A percentile compares a stretch with the other conserved stretches of the same genome.
These are phyloP conservation scores for Epichloe typhina DNA, from an alignment of 2,329 filamentous ascomycete genomes.

Conservation along the genomic window DNA sequence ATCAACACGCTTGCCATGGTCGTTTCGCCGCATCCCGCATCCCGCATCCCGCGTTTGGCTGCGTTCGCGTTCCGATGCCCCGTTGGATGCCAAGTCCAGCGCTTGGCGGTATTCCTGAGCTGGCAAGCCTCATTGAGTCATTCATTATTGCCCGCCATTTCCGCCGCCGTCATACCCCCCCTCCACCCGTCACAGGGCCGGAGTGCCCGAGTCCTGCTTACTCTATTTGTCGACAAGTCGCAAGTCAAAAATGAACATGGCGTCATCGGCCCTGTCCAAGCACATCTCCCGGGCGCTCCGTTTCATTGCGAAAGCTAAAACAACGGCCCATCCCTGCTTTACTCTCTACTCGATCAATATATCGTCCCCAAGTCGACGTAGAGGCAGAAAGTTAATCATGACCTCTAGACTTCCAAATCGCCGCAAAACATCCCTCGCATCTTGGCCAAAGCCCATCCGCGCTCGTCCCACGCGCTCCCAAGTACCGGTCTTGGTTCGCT, in stretches of 20 bases:
- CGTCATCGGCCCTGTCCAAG: not conserved
- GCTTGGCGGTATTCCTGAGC: not conserved
- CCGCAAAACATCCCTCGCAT: slow-evolving; percentile 19
- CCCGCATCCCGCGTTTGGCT: not conserved
- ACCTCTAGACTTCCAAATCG: slow-evolving; percentile 18
- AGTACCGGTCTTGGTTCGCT: slow-evolving; percentile 11
- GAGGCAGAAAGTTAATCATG: slow-evolving; percentile 19
- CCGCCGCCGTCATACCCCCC: no score
- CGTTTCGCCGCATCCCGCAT: not conserved
- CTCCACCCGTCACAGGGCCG: no score
- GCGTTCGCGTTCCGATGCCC: not conserved
- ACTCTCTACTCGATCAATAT: slow-evolving; percentile 18
- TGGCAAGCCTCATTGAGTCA: not conserved
- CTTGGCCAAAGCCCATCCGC: slow-evolving; percentile 21
- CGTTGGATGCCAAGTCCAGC: not conserved
- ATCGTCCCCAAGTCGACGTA: slow-evolving; percentile 19
- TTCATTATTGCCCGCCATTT: not conserved
- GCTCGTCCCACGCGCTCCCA: slow-evolving; percentile 24
- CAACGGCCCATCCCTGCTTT: no score
- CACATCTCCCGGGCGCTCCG: not conserved
- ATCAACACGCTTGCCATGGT: not conserved
- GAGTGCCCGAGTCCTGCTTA: no score
- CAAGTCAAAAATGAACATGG: no score
- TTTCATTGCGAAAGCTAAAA: not conserved
- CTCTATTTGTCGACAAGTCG: no score